These are phyloP conservation scores for Clarireedia homoeocarpa DNA, from an alignment of 2,329 filamentous ascomycete genomes.

Conservation along the genomic window DNA sequence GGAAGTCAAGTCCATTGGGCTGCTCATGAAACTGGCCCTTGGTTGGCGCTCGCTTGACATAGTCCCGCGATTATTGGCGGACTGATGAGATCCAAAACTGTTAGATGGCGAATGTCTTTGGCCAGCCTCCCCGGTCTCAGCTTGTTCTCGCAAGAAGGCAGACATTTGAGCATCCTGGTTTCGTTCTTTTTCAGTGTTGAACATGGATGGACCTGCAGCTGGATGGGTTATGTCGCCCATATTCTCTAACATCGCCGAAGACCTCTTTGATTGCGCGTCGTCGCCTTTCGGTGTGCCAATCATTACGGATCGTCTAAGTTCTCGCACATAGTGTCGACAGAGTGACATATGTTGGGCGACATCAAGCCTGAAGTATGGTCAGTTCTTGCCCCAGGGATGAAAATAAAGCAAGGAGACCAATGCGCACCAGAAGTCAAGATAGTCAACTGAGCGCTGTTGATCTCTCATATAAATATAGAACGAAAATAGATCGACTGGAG, in stretches of 20 bases:
- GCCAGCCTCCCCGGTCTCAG: conserved; percentile 27
- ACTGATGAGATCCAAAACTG: conserved; percentile 26
- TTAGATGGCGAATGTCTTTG: conserved; percentile 48
- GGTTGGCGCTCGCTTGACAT: conserved; percentile 40
- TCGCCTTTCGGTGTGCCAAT: conserved; percentile 88
- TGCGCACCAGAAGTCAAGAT: conserved; percentile 91
- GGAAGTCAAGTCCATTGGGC: conserved; percentile 53
- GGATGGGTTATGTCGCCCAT: conserved; percentile 58
- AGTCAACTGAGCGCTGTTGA: conserved; percentile 95
- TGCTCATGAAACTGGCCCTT: conserved; percentile 51
- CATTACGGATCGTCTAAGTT: conserved; percentile 86
- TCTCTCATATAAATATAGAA: conserved; percentile 99
- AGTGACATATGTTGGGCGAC: conserved; percentile 98
- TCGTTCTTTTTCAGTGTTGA: conserved; percentile 61
- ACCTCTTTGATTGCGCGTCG: conserved; percentile 68
- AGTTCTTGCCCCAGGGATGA: background rate
- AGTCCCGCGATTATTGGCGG: conserved; percentile 34
- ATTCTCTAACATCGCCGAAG: conserved; percentile 69
- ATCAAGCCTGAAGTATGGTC: conserved; percentile 66
- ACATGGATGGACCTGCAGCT: conserved; percentile 53
- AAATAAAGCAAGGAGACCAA: background rate
- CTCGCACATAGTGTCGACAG: conserved; percentile 93
- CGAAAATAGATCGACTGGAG: conserved; percentile 93
- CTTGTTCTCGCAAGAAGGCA: conserved; percentile 70
- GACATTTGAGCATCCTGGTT: conserved; percentile 86